phyloP scores from a whole-genome alignment of 129 eudicot species.

The Artemisia argyi region DNA sequence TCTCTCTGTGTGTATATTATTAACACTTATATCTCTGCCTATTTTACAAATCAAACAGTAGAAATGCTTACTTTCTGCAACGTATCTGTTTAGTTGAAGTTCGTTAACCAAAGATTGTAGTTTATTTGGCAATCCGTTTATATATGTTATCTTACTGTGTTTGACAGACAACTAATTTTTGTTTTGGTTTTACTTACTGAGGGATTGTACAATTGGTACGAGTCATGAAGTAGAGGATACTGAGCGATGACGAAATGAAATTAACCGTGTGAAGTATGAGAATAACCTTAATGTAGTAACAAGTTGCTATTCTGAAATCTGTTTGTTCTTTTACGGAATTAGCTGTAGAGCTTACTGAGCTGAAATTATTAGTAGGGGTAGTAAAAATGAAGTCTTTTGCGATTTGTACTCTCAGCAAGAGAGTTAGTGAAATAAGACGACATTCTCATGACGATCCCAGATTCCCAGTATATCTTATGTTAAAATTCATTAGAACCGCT shows the following conservation, averaged over 20 bases:
- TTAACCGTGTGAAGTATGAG: too few relatives aligned
- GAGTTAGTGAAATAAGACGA: neutral
- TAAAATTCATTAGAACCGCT: neutral
- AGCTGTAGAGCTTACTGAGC: neutral
- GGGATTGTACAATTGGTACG: neutral
- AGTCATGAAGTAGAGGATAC: neutral
- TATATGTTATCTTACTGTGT: neutral
- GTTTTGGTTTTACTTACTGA: neutral
- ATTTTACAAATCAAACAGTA: neutral
- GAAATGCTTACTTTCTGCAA: constrained; percentile 7
- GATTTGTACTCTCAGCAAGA: neutral
- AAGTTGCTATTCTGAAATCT: neutral
- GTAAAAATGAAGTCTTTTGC: neutral
- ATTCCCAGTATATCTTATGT: neutral
- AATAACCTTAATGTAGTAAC: neutral
- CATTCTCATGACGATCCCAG: neutral
- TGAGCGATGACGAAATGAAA: too few relatives aligned
- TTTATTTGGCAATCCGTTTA: too few relatives aligned
- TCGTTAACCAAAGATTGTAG: neutral
- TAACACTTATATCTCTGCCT: neutral
- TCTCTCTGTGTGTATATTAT: constrained; percentile 1
- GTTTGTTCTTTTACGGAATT: neutral
- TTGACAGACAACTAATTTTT: neutral
- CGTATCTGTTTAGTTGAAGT: neutral
- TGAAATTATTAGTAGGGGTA: neutral